phyloP scores from a whole-genome alignment of 768 basidiomycete genomes.

The Lentinula sp. region DNA sequence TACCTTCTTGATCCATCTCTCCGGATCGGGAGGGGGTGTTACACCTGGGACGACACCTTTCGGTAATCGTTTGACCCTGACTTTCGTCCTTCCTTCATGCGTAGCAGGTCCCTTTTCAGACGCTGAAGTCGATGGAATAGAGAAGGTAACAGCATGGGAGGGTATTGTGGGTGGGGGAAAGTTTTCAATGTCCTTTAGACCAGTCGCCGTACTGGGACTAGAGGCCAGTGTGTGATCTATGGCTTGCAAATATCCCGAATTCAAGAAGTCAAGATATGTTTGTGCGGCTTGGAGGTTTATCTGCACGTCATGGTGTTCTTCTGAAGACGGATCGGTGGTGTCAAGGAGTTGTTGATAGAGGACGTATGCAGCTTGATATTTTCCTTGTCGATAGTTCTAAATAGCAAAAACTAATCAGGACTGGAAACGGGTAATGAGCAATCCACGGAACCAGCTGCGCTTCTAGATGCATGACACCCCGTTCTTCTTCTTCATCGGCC shows the following conservation, averaged over 20 bases:
- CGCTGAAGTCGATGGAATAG: slow-evolving; percentile 22
- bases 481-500: slow-evolving; percentile 27
- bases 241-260: slow-evolving; percentile 57
- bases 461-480: slow-evolving; percentile 74
- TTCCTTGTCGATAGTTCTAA: slow-evolving; percentile 74
- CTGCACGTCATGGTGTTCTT: slow-evolving; percentile 83
- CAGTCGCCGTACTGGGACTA: slow-evolving; percentile 23
- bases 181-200: slow-evolving; percentile 41
- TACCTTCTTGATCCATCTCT: slow-evolving; percentile 80
- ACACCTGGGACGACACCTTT: slow-evolving; percentile 72
- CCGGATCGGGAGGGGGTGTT: slow-evolving; percentile 79
- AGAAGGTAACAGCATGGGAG: slow-evolving; percentile 18
- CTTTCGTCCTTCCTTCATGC: slow-evolving; percentile 31
- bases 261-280: slow-evolving; percentile 80
- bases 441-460: slow-evolving; percentile 71
- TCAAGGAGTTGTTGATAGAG: slow-evolving; percentile 80
- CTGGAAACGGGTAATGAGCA: not conserved
- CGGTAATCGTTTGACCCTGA: slow-evolving; percentile 64
- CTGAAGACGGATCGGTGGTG: slow-evolving; percentile 67
- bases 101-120: slow-evolving; percentile 8
- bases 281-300: slow-evolving; percentile 82
- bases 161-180: slow-evolving; percentile 51
- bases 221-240: slow-evolving; percentile 55
- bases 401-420: slow-evolving; percentile 1
- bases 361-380: slow-evolving; percentile 67